Base-by-base conservation (phyloP, 2,329 filamentous ascomycete species). In the Botryosphaeria dothidea region DNA sequence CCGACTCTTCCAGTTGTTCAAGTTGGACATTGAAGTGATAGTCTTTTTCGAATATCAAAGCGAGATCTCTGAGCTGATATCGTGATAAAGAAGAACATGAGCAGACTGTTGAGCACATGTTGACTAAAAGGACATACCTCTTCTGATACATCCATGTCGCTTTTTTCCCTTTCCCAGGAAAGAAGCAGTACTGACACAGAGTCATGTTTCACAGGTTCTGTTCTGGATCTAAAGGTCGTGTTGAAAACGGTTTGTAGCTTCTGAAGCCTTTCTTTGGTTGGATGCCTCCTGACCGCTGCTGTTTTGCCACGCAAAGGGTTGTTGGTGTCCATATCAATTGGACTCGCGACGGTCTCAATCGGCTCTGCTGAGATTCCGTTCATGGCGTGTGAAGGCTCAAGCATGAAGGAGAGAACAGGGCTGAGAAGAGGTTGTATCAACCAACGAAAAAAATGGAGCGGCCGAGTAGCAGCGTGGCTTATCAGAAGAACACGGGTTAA, bases 181-280 rank as follows among this genome's bases (percentile, higher is more conserved):
- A 69, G 60, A 19, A 67, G 21, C 4, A 69, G 60, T 0, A 67
- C 68, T 15, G 54, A 43, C 1, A 54, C 58, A 3, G 34, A 34
- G 25, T 67, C 52, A 23, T 69, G 58, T 11, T 49, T 57, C 11
- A 66, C 65, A 3, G 66, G 65, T 27, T 63, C 66, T 5, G 54
- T 43, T 7, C n/a, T 9, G 17, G 63, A 45, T 13, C 64, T 57
- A 57, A 66, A 65, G 21, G 65, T 54, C 15, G 46, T 9, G 2
- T 66, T 49, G 31, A 69, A 69, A 1, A 56, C 29, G 7, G 52
- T 21, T 9, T 38, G 31, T 11, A 54, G 19, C 19, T 8, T 54
- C 7, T 54, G 8, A 15, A 25, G 11, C 29, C 36, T 36, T 5
- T 9, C 7, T 0, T 52, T 52, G 6, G 17, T 17, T 23, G 17